A percentile compares a stretch with the other conserved stretches of the same genome.
phyloP scores from a whole-genome alignment of 345 rosid genomes.

The Acer campestre region DNA sequence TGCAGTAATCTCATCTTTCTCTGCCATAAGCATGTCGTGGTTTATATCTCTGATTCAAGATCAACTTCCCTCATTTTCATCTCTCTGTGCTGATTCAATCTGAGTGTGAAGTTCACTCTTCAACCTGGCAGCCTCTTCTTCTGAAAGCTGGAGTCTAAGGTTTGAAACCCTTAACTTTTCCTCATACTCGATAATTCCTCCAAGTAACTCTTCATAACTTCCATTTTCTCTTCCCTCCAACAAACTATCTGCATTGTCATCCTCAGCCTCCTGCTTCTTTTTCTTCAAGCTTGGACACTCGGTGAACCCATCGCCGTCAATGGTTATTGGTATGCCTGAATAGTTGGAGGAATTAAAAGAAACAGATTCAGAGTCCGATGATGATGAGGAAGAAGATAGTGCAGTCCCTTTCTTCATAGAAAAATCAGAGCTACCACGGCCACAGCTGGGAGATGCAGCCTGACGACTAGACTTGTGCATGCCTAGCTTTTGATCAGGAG shows the following conservation, averaged over 20 bases:
- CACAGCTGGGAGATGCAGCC: constrained; percentile 55
- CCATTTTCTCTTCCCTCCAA: constrained; percentile 27
- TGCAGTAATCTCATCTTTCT: constrained; percentile 51
- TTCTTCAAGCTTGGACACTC: constrained; percentile 34
- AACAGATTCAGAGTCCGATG: constrained; percentile 79
- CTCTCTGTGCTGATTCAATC: constrained; percentile 40
- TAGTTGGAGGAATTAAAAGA: constrained; percentile 55
- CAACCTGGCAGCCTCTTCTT: constrained; percentile 52
- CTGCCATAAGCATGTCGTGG: constrained; percentile 46
- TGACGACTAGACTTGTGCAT: constrained; percentile 37
- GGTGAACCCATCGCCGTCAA: constrained; percentile 30
- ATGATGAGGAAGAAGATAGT: constrained; percentile 48
- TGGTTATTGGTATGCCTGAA: constrained; percentile 30
- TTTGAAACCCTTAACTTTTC: constrained; percentile 51
- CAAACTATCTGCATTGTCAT: constrained; percentile 31
- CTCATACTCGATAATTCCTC: constrained; percentile 34
- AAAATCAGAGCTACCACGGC: constrained; percentile 51
- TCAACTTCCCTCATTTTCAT: constrained; percentile 29
- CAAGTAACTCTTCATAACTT: constrained; percentile 43
- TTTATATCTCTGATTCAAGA: constrained; percentile 42
- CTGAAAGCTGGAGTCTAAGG: constrained; percentile 49
- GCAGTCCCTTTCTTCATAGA: constrained; percentile 59
- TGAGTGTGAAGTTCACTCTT: constrained; percentile 23
- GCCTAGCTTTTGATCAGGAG: constrained; percentile 37
- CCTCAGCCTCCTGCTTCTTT: constrained; percentile 29